Conservation (phyloP, 495 filamentous ascomycete species). For the Collariella sp. region DNA sequence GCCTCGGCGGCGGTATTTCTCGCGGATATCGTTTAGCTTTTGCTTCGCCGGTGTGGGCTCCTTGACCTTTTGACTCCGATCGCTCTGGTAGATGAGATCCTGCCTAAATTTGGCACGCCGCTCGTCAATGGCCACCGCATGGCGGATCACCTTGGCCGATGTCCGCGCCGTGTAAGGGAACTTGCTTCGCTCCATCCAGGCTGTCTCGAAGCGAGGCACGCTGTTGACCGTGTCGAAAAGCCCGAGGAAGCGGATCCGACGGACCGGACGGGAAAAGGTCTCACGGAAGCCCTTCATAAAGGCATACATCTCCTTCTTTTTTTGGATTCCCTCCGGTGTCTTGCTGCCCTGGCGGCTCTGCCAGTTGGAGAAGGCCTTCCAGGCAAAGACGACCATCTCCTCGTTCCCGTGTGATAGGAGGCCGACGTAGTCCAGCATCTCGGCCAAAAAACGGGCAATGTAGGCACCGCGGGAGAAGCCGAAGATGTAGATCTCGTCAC, state of each 20-base stretch:
- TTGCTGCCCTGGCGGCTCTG: conserved; percentile 55
- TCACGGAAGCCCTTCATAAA: conserved; percentile 81
- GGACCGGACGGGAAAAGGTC: conserved; percentile 71
- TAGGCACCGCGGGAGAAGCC: conserved; percentile 85
- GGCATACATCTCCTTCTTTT: conserved; percentile 54
- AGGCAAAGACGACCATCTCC: conserved; percentile 75
- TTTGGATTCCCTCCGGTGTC: conserved; percentile 48
- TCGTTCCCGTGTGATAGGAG: conserved; percentile 78
- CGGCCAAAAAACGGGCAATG: conserved; percentile 74
- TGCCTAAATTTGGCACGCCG: conserved; percentile 61
- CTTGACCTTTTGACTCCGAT: conserved; percentile 27
- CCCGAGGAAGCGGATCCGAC: conserved; percentile 61
- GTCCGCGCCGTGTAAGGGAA: conserved; percentile 78
- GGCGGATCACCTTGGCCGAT: conserved; percentile 57
- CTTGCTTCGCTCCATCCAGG: conserved; percentile 76
- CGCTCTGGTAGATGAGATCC: conserved; percentile 59
- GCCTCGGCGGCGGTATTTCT: conserved; percentile 28
- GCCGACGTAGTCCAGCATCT: conserved; percentile 81
- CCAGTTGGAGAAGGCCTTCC: conserved; percentile 85
- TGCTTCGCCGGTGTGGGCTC: conserved; percentile 29
- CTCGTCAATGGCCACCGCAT: conserved; percentile 75
- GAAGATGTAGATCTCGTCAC: conserved; percentile 75
- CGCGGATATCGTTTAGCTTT: conserved; percentile 34
- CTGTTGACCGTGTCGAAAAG: conserved; percentile 75
- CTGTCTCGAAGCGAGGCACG: conserved; percentile 72